A percentile compares a stretch with the other conserved stretches of the same genome.
Evolutionary conservation across 2,329 filamentous ascomycete species (phyloP).

Genomic region (Claviceps sp.): DNA sequence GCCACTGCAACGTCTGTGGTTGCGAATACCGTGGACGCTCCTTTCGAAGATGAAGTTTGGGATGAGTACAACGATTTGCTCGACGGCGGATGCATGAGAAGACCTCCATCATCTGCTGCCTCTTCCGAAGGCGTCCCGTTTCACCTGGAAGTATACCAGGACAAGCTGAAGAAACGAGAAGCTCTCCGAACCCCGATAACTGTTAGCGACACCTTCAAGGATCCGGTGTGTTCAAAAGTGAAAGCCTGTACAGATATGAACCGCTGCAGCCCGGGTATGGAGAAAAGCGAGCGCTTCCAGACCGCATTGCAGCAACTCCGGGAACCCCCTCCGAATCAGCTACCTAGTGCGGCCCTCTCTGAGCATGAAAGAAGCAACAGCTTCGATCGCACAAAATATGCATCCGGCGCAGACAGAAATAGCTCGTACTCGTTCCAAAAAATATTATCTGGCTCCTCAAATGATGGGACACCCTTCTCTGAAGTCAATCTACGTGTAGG

Average conservation of each 20-base stretch:
- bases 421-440: slow-evolving; percentile 19
- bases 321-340: slow-evolving; percentile 23
- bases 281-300: slow-evolving; percentile 29
- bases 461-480: slow-evolving; percentile 48
- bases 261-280: slow-evolving; percentile 41
- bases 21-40: slow-evolving; percentile 45
- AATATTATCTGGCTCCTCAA: slow-evolving; percentile 31
- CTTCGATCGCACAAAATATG: not conserved
- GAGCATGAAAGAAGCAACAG: not conserved
- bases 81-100: slow-evolving; percentile 41
- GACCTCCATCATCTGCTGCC: slow-evolving; percentile 38
- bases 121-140: slow-evolving; percentile 45
- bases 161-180: slow-evolving; percentile 21
- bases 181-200: slow-evolving; percentile 37
- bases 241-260: slow-evolving; percentile 30
- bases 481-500: slow-evolving; percentile 68
- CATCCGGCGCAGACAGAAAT: slow-evolving; percentile 15
- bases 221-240: slow-evolving; percentile 19
- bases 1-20: slow-evolving; percentile 53
- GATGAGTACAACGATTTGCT: slow-evolving; percentile 86
- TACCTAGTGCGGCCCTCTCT: not conserved
- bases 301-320: slow-evolving; percentile 30
- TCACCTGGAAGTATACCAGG: slow-evolving; percentile 37
- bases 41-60: slow-evolving; percentile 81
- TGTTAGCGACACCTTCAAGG: slow-evolving; percentile 17